Evolutionary conservation across 805 yeast species (phyloP), one percentile per base, ranked within the genome.

Genomic region (Wickerhamomyces kurtzmanii): DNA sequence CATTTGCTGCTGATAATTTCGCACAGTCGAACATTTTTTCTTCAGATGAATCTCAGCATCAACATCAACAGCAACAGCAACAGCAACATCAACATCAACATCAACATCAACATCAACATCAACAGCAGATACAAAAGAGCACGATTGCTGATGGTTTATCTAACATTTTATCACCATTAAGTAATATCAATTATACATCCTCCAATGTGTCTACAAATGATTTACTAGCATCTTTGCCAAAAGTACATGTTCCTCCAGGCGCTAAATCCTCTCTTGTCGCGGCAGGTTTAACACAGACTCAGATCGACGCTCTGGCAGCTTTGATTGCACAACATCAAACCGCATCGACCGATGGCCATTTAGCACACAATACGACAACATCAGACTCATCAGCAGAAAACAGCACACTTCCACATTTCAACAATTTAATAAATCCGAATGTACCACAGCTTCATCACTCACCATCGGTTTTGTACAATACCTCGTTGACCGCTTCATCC

Each of bases 241-340:
- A 68, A 38, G 71, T 75, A 11, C 67, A 69, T 0, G 83, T 81
- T 5, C 91, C 91, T 2, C 73, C 73, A 5, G 84, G 85, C 8
- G 89, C 87, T 3, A 68, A 71, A 36, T 53, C 62, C 13, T 68
- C 85, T 1, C 49, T 81, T 24, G 65, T 65, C 6, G 68, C 71
- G 6, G 84, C 77, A 3, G 91, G 91, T 0, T 60, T 81, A 23
- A 59, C 73, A 3, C 71, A 65, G 31, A 73, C 72, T 20, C 91
- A 81, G 47, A 79, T 81, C 10, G 83, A 77, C 42, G 73, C 84
- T 3, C 55, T 81, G 19, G 75, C 83, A 5, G 83, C 83, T 0
- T 59, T 80, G 28, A 71, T 80, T 18, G 87, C 86, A 0, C 81
- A 75, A 39, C 80, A 80, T 49, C 76, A 73, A 51, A 58, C n/a